Conservation (phyloP, 768 basidiomycete species). For the Termitomyces titanicus region DNA sequence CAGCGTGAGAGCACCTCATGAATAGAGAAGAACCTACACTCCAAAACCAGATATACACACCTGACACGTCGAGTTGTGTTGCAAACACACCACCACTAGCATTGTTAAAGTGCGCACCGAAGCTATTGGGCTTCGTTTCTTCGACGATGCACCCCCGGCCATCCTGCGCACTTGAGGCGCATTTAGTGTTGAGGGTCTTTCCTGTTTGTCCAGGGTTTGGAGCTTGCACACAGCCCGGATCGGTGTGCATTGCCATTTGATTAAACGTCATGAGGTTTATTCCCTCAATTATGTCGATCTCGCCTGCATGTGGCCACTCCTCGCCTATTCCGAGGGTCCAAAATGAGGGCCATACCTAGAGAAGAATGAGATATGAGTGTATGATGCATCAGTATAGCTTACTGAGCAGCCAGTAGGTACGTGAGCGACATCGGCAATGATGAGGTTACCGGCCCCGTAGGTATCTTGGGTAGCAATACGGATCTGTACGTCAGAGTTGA, state of each 20-base stretch:
- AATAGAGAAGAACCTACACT: constrained; percentile 16
- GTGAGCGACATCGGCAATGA: constrained; percentile 41
- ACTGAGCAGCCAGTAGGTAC: constrained; percentile 57
- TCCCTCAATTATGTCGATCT: constrained; percentile 55
- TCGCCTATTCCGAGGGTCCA: constrained; percentile 38
- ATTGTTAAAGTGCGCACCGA: constrained; percentile 42
- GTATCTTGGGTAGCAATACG: constrained; percentile 39
- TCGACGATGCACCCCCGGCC: constrained; percentile 41
- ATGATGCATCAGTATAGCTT: constrained; percentile 10
- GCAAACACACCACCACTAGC: constrained; percentile 59
- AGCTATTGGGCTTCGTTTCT: constrained; percentile 42
- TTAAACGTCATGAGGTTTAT: constrained; percentile 52
- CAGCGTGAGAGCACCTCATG: neutral
- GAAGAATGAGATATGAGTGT: neutral
- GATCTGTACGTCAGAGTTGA: constrained; percentile 22
- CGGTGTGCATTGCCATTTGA: constrained; percentile 56
- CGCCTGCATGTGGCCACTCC: constrained; percentile 40
- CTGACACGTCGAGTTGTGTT: constrained; percentile 60
- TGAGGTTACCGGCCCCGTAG: constrained; percentile 38
- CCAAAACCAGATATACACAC: constrained; percentile 24
- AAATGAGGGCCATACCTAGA: constrained; percentile 42
- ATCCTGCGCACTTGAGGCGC: constrained; percentile 13
- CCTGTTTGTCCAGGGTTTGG: constrained; percentile 28
- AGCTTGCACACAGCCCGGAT: constrained; percentile 31
- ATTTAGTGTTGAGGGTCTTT: constrained; percentile 24